phyloP scores from a whole-genome alignment of 164 flowering plant species.

The Vitis rupestris region DNA sequence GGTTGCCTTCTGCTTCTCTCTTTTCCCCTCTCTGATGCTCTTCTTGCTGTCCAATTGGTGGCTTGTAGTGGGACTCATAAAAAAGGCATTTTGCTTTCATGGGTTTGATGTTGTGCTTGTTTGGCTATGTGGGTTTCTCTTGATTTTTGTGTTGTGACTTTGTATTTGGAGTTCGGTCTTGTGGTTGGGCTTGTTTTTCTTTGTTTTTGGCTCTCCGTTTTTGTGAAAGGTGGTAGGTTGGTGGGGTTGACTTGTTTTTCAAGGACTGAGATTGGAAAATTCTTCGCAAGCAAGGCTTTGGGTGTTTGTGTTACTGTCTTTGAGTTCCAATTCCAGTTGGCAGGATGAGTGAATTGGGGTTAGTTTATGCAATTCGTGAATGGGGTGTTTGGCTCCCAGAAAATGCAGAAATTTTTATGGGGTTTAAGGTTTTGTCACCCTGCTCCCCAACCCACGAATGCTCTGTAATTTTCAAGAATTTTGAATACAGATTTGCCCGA shows the following conservation, averaged over 20 bases:
- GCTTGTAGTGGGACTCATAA: not conserved
- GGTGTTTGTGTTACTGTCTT: conserved; percentile 2
- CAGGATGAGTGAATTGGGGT: not conserved
- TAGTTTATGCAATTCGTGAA: not conserved
- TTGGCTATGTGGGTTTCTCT: conserved; percentile 14
- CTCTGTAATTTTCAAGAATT: not conserved
- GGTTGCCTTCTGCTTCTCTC: not conserved
- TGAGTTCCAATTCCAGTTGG: conserved; percentile 2
- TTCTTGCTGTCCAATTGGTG: not conserved
- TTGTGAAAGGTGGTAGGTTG: conserved; percentile 57
- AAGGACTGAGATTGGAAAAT: conserved; percentile 3
- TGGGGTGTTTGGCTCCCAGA: not conserved
- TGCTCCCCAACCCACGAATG: not conserved
- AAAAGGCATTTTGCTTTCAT: conserved; percentile 16
- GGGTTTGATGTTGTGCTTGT: conserved; percentile 9
- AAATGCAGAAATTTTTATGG: not conserved
- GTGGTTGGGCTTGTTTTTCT: conserved; percentile 2
- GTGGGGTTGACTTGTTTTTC: conserved; percentile 52
- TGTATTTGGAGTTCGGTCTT: conserved; percentile 8
- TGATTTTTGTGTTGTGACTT: conserved; percentile 10
- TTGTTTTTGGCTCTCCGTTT: conserved; percentile 1
- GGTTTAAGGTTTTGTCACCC: conserved; percentile 4
- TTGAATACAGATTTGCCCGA: not conserved
- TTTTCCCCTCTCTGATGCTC: not conserved
- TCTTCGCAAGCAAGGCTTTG: conserved; percentile 2